Evolutionary conservation across 805 yeast species (phyloP).

Genomic region (Metschnikowia koreensis): DNA sequence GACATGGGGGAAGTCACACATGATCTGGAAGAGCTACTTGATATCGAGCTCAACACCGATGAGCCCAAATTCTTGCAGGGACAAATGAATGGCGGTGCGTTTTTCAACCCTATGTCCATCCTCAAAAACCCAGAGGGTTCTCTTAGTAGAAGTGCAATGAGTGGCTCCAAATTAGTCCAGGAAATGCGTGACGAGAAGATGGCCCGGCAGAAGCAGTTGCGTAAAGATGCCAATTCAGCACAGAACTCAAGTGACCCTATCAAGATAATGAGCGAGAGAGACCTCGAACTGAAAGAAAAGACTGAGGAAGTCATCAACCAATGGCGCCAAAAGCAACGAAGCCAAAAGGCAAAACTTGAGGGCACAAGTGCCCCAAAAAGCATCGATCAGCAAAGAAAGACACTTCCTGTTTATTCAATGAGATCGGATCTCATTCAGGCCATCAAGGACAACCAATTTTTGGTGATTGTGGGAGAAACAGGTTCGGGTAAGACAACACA

Average conservation of each 20-base stretch:
- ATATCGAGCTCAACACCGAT: slow-evolving; percentile 67
- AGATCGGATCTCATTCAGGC: slow-evolving; percentile 55
- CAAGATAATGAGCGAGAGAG: slow-evolving; percentile 6
- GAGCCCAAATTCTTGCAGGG: slow-evolving; percentile 75
- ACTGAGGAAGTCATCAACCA: slow-evolving; percentile 15
- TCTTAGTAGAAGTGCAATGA: slow-evolving; percentile 67
- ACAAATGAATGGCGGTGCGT: slow-evolving; percentile 38
- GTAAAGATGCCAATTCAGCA: slow-evolving; percentile 24
- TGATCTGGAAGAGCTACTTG: slow-evolving; percentile 49
- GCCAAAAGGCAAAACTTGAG: slow-evolving; percentile 7
- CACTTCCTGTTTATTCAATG: slow-evolving; percentile 72
- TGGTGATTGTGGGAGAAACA: slow-evolving; percentile 90
- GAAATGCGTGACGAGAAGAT: slow-evolving; percentile 61
- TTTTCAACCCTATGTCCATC: slow-evolving; percentile 52
- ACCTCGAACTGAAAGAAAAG: slow-evolving; percentile 7
- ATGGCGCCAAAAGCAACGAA: slow-evolving; percentile 17
- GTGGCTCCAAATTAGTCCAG: slow-evolving; percentile 67
- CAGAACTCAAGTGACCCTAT: slow-evolving; percentile 13
- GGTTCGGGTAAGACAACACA: slow-evolving; percentile 57
- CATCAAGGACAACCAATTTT: slow-evolving; percentile 72
- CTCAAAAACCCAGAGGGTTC: slow-evolving; percentile 78
- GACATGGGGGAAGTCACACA: slow-evolving; percentile 23
- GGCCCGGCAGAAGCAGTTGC: slow-evolving; percentile 49
- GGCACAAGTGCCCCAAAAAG: slow-evolving; percentile 1
- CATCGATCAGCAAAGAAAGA: slow-evolving; percentile 42